A percentile compares a stretch with the other conserved stretches of the same genome.
phyloP scores from a whole-genome alignment of 768 basidiomycete species.

The Calocera viscosa region DNA sequence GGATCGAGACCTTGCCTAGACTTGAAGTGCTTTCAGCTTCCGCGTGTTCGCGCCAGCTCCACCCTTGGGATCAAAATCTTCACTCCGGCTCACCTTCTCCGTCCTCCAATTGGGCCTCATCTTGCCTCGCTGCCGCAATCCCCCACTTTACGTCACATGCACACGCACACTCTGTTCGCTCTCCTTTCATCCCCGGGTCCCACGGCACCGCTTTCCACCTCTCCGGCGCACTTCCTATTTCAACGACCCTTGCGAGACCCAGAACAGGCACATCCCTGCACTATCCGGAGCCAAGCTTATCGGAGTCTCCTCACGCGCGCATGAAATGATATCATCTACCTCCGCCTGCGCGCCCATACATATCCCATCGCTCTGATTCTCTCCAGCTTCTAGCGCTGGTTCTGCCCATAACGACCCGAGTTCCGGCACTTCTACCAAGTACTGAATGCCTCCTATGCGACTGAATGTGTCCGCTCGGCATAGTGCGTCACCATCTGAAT shows the following conservation, averaged over 20 bases:
- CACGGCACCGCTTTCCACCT: no score
- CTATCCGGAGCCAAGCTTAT: neutral
- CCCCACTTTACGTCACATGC: neutral
- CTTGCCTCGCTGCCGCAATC: neutral
- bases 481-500: neutral
- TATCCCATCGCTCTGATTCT: neutral
- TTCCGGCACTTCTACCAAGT: neutral
- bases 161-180: neutral
- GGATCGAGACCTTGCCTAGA: conserved; percentile 3
- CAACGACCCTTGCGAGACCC: neutral
- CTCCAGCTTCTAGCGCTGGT: neutral
- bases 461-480: neutral
- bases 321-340: neutral
- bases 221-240: no score
- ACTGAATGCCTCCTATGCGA: neutral
- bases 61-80: neutral
- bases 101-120: neutral
- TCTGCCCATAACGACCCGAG: neutral
- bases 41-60: neutral
- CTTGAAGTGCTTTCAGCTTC: neutral
- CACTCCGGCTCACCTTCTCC: neutral
- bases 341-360: neutral
- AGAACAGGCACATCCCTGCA: neutral
- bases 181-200: no score
- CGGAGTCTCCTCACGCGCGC: neutral